Evolutionary conservation across 2,329 filamentous ascomycete genomes (phyloP).

Genomic region (Ophiostoma ulmi): DNA sequence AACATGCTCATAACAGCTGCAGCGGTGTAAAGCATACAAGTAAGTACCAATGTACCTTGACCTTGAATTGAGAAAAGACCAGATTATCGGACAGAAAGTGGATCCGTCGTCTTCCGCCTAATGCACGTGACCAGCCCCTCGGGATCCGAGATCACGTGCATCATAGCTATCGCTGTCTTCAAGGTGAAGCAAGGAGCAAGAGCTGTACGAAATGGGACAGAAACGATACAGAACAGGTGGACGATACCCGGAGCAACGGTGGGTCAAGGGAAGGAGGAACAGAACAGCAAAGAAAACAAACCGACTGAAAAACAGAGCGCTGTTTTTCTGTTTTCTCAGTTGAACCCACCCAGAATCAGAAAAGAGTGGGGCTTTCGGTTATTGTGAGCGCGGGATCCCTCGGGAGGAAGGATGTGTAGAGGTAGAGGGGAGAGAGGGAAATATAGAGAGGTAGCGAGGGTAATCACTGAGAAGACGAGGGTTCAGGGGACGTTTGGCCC

Average conservation of each 20-base stretch:
- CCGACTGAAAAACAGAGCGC: background rate
- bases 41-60: background rate
- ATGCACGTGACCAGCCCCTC: conserved; percentile 13
- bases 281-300: background rate
- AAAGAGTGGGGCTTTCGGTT: conserved; percentile 25
- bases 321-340: conserved; percentile 7
- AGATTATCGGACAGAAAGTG: conserved; percentile 7
- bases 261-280: background rate
- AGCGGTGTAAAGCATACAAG: background rate
- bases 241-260: background rate
- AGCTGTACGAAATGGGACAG: background rate
- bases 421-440: conserved; percentile 8
- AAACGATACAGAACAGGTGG: background rate
- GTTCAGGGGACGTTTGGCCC: background rate
- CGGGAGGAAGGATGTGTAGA: conserved; percentile 26
- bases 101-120: background rate
- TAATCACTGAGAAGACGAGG: background rate
- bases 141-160: conserved; percentile 15
- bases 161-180: background rate
- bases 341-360: background rate
- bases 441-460: background rate
- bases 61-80: background rate
- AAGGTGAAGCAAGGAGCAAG: background rate
- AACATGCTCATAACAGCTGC: too few relatives aligned
- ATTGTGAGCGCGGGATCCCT: conserved; percentile 27